Evolutionary conservation across 208 protist genomes (phyloP), one percentile per base, ranked within the genome.

Genomic region (Crithidia expoeki): DNA sequence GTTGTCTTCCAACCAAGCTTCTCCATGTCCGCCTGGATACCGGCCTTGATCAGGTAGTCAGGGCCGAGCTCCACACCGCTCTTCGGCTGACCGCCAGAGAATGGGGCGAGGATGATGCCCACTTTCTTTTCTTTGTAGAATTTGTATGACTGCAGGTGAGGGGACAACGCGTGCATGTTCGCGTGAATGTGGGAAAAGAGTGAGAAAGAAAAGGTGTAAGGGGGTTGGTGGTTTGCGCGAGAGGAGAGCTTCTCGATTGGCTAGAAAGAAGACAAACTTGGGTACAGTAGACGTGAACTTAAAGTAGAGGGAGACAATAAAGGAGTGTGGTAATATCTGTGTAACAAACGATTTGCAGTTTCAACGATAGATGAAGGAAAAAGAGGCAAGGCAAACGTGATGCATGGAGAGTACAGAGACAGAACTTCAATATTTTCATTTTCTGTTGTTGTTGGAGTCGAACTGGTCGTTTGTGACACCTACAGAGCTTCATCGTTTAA

Each of bases 11-110:
- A 85, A 2, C 80, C 80, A 12, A 85, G 75, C 33, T 71, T 75
- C 62, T 72, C 66, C 66, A 85, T 72, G n/a, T 85, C 71, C 5
- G 57, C 59, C n/a, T 76, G 74, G 34, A 81, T 71, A 46, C 80
- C 80, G 0, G 72, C 47, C 64, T 85, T 72, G 16, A 85, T 21
- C 4, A 85, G 55, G 47, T 78, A 80, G 58, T 85, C 65, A 21
- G 80, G 80, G 44, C 80, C 80, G 2, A 76, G 68, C 60, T 85
- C 80, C 25, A 85, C 80, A 14, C 80, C 80, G 56, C 67, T 79
- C 71, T 68, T 76, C 27, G 70, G 71, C 58, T 85, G 80, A 17
- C 80, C 80, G 30, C 80, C 75, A 42, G 75, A 79, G 64, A 85
- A 85, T 34, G 80, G 80, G 25, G 80, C 80, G 17, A 85, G 75